Base-by-base conservation (phyloP, 768 basidiomycete species). In the Calvatia gigantea region DNA sequence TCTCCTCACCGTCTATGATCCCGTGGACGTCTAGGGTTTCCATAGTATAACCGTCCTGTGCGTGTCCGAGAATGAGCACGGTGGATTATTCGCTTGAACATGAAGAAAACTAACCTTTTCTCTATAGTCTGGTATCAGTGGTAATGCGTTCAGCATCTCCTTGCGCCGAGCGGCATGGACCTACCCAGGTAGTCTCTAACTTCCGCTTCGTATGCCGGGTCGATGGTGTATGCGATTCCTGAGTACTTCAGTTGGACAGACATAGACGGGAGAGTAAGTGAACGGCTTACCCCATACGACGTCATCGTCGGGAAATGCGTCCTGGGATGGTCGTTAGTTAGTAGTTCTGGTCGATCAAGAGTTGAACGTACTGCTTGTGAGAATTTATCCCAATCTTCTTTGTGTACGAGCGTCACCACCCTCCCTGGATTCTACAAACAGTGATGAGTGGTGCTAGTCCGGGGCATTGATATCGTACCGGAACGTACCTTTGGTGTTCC, bases 221-320 rank as follows among this genome's bases (percentile, higher is more conserved):
- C 91, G 67, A 98, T 94, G 9, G 89, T 87, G 69, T 91, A 94
- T 1, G 90, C 91, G 4, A 94, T 72, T 3, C 94, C 91, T 91
- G 60, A 12, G 41, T 0, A 15, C 5, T 35, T 7, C 4, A 31
- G 15, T 8, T 11, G 29, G 50, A 2, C 6, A 50, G 32, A 42
- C 42, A 14, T 28, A 25, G 29, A 42, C 7, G 31, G 23, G 23
- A 33, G 38, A 32, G 14, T 41, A 41, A 19, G 17, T 14, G 31
- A 54, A 19, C 6, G 15, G 68, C 77, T 29, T 58, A 80, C 91
- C 95, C 95, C 95, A 97, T 2, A 95, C 91, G 32, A 80, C 79
- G 62, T 91, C 87, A 27, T 88, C 85, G 51, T 86, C 75, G 0
- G 84, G 86, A 60, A 86, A 86, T 1, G 81, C 68, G 61, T 89